Evolutionary conservation across 2,329 filamentous ascomycete species (phyloP), one percentile per base, ranked within the genome.

Genomic region (Paecilomyces sp.): DNA sequence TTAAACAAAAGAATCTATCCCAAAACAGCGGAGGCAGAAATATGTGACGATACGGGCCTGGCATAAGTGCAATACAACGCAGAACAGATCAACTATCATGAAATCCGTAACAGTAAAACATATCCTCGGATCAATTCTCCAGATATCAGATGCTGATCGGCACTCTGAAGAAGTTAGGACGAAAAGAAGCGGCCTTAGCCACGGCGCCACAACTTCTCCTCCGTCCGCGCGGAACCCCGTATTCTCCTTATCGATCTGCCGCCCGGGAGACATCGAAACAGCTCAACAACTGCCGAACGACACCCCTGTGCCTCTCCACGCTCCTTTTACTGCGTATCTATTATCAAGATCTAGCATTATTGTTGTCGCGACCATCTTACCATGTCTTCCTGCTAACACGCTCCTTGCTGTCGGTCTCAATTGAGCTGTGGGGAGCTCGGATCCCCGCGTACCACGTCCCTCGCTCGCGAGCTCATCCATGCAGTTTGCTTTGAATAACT

Each of bases 361-460:
- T 47, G 15, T 18, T 6, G n/a, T 47, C 18, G 41, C 41, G 41
- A 47, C 41, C 41, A 47, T 47, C 41, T 9, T 47, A 47, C 22
- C 22, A 53, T 53, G 51, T 28, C 22, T 30, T 53, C 15, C 28
- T 30, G 24, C 28, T 53, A 30, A 53, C 22, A 53, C 51, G 11
- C 22, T 25, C 24, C 51, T 53, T 30, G 51, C 13, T 53, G 9
- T 53, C 51, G 51, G 51, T 53, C 51, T 53, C 28, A 30, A 53
- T 53, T 53, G 51, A 53, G 51, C 51, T 53, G 51, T 47, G 41
- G 15, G 41, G 18, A 47, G 41, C 41, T 30, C 28, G 24, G 24
- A 50, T 56, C 60, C 59, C 61, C 54, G 30, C 52, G 24, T 53
- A 25, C 24, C 51, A 53, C 22, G 15, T 25, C 51, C 51, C 51